phyloP scores from a whole-genome alignment of 164 flowering plant genomes.

The Cinnamomum micranthum region DNA sequence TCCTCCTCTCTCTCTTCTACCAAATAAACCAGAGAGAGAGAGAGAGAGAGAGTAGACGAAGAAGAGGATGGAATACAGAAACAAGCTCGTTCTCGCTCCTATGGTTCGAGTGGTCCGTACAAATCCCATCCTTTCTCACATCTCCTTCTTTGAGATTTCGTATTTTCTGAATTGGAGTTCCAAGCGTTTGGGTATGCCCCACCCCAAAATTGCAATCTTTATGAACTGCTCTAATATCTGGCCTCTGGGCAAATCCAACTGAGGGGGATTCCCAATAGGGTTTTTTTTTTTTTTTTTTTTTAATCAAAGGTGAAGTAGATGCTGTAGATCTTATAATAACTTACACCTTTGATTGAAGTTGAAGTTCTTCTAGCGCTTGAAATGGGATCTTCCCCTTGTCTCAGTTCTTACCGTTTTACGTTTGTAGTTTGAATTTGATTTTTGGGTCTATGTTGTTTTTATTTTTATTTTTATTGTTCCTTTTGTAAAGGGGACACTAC shows the following conservation, averaged over 20 bases:
- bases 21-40: background rate
- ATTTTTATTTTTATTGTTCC: background rate
- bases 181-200: background rate
- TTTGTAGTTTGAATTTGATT: background rate
- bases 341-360: background rate
- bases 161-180: background rate
- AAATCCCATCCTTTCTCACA: background rate
- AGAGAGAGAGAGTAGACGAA: background rate
- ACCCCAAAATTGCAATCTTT: background rate
- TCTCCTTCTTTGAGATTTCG: background rate
- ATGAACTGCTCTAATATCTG: background rate
- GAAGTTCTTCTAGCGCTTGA: background rate
- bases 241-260: background rate
- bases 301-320: too few species aligned
- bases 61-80: slow-evolving; percentile 58
- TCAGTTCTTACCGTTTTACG: background rate
- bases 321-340: too few species aligned
- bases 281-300: too few species aligned
- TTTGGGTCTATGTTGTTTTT: background rate
- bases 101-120: slow-evolving; percentile 96
- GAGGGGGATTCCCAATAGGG: background rate
- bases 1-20: background rate
- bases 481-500: slow-evolving; percentile 68
- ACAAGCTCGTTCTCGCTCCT: slow-evolving; percentile 89
- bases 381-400: background rate